These are phyloP conservation scores for Colletotrichum simmondsii DNA, from an alignment of 2,329 filamentous ascomycete genomes.

Conservation along the genomic window DNA sequence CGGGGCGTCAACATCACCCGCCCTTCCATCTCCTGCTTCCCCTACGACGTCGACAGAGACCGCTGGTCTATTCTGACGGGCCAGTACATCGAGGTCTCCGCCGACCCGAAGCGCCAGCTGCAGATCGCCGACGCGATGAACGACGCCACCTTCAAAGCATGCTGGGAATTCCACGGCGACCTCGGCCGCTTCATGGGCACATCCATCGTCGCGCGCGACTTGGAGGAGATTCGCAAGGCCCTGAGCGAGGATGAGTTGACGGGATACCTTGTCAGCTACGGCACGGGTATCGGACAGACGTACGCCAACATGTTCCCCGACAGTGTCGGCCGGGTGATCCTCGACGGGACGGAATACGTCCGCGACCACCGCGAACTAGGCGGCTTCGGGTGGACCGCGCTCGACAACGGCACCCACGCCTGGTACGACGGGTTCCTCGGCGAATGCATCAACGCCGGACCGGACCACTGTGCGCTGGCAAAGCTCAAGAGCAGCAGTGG, in stretches of 20 bases:
- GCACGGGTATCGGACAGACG: conserved; percentile 63
- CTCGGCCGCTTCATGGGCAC: conserved; percentile 58
- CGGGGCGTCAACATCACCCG: conserved; percentile 61
- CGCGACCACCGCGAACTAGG: conserved; percentile 56
- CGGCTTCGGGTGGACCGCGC: conserved; percentile 58
- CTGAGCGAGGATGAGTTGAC: conserved; percentile 59
- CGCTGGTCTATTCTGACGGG: conserved; percentile 54
- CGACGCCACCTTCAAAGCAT: conserved; percentile 55
- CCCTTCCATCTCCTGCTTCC: conserved; percentile 58
- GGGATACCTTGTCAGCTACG: conserved; percentile 62
- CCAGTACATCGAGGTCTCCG: conserved; percentile 51
- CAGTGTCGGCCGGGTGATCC: conserved; percentile 58
- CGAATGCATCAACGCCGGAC: conserved; percentile 60
- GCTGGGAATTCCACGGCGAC: conserved; percentile 55
- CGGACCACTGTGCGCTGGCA: conserved; percentile 56
- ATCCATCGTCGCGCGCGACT: conserved; percentile 57
- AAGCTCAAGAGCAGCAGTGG: conserved; percentile 41
- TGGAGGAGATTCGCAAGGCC: conserved; percentile 59
- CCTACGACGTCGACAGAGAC: conserved; percentile 56
- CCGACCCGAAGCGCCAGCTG: conserved; percentile 48
- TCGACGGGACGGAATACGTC: conserved; percentile 61
- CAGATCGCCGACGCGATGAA: conserved; percentile 57
- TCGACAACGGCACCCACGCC: conserved; percentile 60
- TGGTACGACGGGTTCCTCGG: conserved; percentile 62
- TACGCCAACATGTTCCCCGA: conserved; percentile 62